phyloP scores from a whole-genome alignment of 1,284 basidiomycete genomes.

The Ustilago esculenta region DNA sequence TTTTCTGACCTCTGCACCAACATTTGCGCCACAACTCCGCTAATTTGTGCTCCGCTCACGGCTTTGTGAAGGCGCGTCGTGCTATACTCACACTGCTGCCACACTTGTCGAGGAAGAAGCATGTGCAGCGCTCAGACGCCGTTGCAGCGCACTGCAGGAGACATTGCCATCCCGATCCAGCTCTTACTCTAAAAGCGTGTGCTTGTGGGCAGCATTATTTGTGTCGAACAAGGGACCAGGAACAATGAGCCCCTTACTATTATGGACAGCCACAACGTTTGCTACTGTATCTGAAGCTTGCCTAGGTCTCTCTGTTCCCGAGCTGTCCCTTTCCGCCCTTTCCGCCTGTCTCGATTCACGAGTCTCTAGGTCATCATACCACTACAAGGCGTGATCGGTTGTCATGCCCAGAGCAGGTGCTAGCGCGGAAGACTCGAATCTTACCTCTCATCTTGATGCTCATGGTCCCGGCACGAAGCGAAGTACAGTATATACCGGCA shows the following conservation, averaged over 20 bases:
- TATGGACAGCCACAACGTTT: too few relatives aligned
- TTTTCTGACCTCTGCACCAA: background rate
- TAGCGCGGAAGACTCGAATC: too few relatives aligned
- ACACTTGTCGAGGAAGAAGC: background rate
- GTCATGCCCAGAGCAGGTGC: too few relatives aligned
- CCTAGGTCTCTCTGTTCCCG: too few relatives aligned
- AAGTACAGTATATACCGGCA: too few relatives aligned
- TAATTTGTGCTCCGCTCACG: constrained; percentile 7
- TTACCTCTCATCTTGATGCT: too few relatives aligned
- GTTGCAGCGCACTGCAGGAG: constrained; percentile 6
- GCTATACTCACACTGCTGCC: background rate
- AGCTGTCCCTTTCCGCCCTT: too few relatives aligned
- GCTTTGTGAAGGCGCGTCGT: background rate
- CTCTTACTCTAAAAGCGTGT: background rate
- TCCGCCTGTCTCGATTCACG: too few relatives aligned
- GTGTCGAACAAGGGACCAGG: constrained; percentile 12
- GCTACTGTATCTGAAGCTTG: too few relatives aligned
- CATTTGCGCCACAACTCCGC: constrained; percentile 1
- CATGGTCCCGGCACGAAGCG: too few relatives aligned
- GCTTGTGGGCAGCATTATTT: background rate
- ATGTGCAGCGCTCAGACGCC: constrained; percentile 14
- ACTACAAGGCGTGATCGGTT: too few relatives aligned
- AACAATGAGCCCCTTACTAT: constrained; percentile 11
- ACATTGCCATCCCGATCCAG: background rate
- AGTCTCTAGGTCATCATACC: too few relatives aligned